Base-by-base conservation (phyloP, 1,139 yeast genomes). In the Saccharomyces hybrid region DNA sequence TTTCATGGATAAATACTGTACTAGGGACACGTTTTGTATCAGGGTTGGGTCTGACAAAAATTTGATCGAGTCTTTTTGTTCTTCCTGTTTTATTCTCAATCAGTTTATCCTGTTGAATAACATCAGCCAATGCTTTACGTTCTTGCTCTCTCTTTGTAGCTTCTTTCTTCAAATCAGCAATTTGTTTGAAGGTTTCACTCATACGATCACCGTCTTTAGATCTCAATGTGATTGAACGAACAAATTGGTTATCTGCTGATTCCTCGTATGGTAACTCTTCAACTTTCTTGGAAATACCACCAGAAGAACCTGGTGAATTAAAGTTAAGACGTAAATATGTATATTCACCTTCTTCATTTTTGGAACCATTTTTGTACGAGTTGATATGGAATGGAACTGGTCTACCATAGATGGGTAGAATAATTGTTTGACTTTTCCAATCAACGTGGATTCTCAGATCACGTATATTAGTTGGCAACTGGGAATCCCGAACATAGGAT, bases 321-420 rank as follows among this genome's bases (percentile, higher is more conserved):
- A 93, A 90, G 71, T 93, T 93, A 65, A 93, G 78, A 71, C 99
- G 82, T 65, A 93, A 73, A 67, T 88, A 91, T 1, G 96, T 91
- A 70, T 81, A 90, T 62, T 91, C 98, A 49, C 98, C 98, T 75
- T 95, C 99, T 67, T 93, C 99, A 62, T 86, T 89, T 67, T 90
- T 93, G 26, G 96, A 87, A 51, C 97, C 98, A 70, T 89, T 91
- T 69, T 91, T 93, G 73, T 88, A 91, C 7, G 97, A 78, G 68
- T 90, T 89, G 65, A 93, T 90, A 70, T 93, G 99, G 78, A 93
- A 91, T 29, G 99, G 99, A 51, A 95, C 99, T 1, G 99, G 97
- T 67, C 99, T 81, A 58, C 99, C 99, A 65, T 86, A 83, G 58
- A 93, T 87, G 52, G 99, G 99, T 57, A 93, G 75, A 58, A 93